A percentile compares a stretch with the other conserved stretches of the same genome.
These are phyloP conservation scores for Pseudocercospora cruenta DNA, from an alignment of 2,329 filamentous ascomycete species.

Conservation along the genomic window DNA sequence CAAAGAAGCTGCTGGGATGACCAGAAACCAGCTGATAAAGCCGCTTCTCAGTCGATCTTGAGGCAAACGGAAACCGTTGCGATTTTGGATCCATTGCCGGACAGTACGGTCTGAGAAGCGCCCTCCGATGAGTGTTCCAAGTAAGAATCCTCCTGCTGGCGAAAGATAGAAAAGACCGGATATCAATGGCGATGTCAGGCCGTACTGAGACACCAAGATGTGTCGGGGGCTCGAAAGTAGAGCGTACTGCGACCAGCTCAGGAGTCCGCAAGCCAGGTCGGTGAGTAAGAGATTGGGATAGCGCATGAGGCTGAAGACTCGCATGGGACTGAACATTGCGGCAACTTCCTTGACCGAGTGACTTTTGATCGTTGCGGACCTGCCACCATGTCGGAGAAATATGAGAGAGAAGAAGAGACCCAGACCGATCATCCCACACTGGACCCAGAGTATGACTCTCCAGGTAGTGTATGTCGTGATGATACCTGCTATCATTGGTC, in stretches of 20 bases:
- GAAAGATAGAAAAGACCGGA: slow-evolving; percentile 72
- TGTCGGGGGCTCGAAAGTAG: slow-evolving; percentile 69
- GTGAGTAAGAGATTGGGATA: slow-evolving; percentile 69
- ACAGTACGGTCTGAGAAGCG: slow-evolving; percentile 68
- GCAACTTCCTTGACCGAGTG: slow-evolving; percentile 53
- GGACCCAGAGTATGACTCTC: slow-evolving; percentile 77
- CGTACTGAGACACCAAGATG: slow-evolving; percentile 70
- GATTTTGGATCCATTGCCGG: slow-evolving; percentile 63
- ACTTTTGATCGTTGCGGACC: slow-evolving; percentile 38
- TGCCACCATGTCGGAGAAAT: slow-evolving; percentile 61
- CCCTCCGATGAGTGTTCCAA: slow-evolving; percentile 69
- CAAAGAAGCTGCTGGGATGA: slow-evolving; percentile 62
- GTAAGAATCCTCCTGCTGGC: slow-evolving; percentile 67
- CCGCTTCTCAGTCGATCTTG: slow-evolving; percentile 67
- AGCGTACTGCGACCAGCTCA: slow-evolving; percentile 75
- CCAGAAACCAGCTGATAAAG: slow-evolving; percentile 56
- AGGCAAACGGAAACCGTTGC: slow-evolving; percentile 60
- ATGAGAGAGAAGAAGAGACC: slow-evolving; percentile 64
- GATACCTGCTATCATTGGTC: slow-evolving; percentile 70
- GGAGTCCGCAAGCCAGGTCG: slow-evolving; percentile 61
- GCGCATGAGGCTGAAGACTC: slow-evolving; percentile 62
- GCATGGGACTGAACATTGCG: slow-evolving; percentile 69
- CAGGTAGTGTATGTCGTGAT: slow-evolving; percentile 73
- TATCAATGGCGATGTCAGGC: slow-evolving; percentile 65
- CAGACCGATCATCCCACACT: slow-evolving; percentile 65